Percentiles rank a stretch among this genome's conserved stretches.
These are phyloP conservation scores for Aspergillus quadricinctus DNA, from an alignment of 2,329 filamentous ascomycete species.

Conservation along the genomic window DNA sequence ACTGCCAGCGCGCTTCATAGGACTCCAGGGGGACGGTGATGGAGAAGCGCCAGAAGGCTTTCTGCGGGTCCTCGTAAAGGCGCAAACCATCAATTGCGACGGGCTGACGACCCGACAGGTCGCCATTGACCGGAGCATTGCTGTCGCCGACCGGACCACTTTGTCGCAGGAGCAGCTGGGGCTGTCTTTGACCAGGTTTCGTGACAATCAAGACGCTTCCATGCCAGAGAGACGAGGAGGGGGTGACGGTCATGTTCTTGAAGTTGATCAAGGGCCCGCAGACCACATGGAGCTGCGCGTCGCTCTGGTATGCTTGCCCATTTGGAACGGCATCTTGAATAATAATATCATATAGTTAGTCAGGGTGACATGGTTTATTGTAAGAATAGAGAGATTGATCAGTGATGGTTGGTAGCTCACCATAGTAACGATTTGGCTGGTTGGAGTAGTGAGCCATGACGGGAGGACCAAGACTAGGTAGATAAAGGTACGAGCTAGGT, in stretches of 20 bases:
- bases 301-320: slow-evolving; percentile 16
- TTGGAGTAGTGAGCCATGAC: background rate
- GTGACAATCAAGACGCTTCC: slow-evolving; percentile 84
- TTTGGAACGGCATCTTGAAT: slow-evolving; percentile 15
- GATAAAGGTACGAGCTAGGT: background rate
- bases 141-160: slow-evolving; percentile 27
- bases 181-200: slow-evolving; percentile 62
- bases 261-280: slow-evolving; percentile 48
- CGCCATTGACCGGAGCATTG: slow-evolving; percentile 15
- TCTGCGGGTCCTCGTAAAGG: slow-evolving; percentile 56
- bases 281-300: slow-evolving; percentile 37
- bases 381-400: background rate
- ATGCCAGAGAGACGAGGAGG: slow-evolving; percentile 56
- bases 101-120: slow-evolving; percentile 13
- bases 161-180: slow-evolving; percentile 51
- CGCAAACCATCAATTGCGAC: slow-evolving; percentile 47
- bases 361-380: background rate
- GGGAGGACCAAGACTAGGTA: background rate
- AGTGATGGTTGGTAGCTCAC: background rate
- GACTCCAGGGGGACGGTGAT: slow-evolving; percentile 61
- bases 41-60: slow-evolving; percentile 58
- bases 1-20: slow-evolving; percentile 75
- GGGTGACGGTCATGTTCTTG: slow-evolving; percentile 41
- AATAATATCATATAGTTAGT: background rate
- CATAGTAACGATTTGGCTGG: background rate